Evolutionary conservation across 805 yeast genomes (phyloP), one percentile per base, ranked within the genome.

Genomic region (Lipomyces yamadae): DNA sequence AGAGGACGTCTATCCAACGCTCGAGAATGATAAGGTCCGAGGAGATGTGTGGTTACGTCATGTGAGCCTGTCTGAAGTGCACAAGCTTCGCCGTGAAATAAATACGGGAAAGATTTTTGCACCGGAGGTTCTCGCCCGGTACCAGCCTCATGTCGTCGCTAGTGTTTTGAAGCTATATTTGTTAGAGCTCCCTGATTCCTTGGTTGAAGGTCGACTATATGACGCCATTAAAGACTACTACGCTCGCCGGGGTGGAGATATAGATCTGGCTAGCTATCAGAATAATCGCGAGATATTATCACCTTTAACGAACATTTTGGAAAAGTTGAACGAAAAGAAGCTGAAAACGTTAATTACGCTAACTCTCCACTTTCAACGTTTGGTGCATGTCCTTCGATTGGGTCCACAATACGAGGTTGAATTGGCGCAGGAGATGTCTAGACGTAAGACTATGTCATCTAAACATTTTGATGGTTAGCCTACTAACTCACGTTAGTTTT

Each of bases 301-400:
- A 24, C 67, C 66, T 8, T 24, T 69, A 3, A 88, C 85, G 50
- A 88, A 87, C 67, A 85, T 89, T 0, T 80, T 91, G 65, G 81
- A 85, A 2, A 89, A 89, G 65, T 81, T 91, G 62, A 87, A 92
- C 29, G 85, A 88, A 61, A 82, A 89, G 56, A 89, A 88, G 73
- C 80, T 91, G 55, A 94, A 96, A 1, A 89, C 96, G 0, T 81
- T 91, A 62, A 93, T 89, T 75, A 92, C 93, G 1, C 77, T 91
- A n/a, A 83, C 88, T 50, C 86, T 92, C 1, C 97, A 91, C 76
- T 84, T 91, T 75, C 82, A 83, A 61, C 81, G 96, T 58, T 78
- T 91, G 64, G 83, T 88, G 35, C 77, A 83, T 32, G 84, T 85
- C 39, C 77, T 87, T 56, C 74, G 76, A 33, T 81, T 81, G 1